Evolutionary conservation across 768 basidiomycete genomes (phyloP), one percentile per base, ranked within the genome.

Genomic region (Galerina sulciceps): DNA sequence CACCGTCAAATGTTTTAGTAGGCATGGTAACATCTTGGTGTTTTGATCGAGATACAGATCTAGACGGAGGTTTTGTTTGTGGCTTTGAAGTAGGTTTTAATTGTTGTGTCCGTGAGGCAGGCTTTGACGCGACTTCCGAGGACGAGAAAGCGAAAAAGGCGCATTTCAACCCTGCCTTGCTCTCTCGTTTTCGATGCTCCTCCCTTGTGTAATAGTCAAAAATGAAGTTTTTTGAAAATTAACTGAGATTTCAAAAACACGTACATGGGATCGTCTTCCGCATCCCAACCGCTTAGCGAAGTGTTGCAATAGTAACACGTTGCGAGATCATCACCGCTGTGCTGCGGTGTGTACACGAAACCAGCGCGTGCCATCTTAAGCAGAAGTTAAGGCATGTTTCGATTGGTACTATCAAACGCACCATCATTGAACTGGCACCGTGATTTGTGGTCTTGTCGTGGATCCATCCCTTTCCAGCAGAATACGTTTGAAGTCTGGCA

Each of bases 301-400:
- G 89, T 78, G 43, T 87, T 79, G 69, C 96, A 99, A 67, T 94
- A 94, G 4, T 94, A 77, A 72, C 96, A 99, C 0, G 87, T 87
- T 0, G 86, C 93, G 1, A 87, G 85, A 71, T 99, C 96, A 63
- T 93, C 89, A 3, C 82, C 88, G 1, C 77, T 65, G 11, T 78
- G 73, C 55, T 87, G 83, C 1, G 94, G 91, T 0, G 87, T 88
- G 69, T 82, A 93, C 0, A 93, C 82, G 68, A 96, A 97, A 8
- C 96, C 96, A 2, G 94, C 94, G 63, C 84, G 85, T 0, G 95
- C 91, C 84, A 99, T 88, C 95, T 95, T 62, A 14, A 17, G 45
- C 55, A 50, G 56, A 45, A 13, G 1, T 40, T 46, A 63, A n/a
- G 42, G 20, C 58, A 23, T 35, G n/a, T 13, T 22, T 6, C 49